Conservation (phyloP, 2,329 filamentous ascomycete genomes). For the Thelonectria olida region DNA sequence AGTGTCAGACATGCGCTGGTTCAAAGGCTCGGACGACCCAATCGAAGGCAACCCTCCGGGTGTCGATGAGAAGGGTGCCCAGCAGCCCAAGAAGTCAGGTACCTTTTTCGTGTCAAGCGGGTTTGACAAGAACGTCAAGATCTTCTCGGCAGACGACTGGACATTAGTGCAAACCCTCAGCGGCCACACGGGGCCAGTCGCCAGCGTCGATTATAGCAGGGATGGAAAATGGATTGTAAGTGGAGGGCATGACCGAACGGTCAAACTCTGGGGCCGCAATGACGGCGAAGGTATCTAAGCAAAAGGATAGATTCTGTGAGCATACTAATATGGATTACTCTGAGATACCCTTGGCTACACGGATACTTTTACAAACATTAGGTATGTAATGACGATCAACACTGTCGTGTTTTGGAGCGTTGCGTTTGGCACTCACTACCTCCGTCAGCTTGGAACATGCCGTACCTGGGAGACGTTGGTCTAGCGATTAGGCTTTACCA, state of each 20-base stretch:
- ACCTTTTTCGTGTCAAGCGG: slow-evolving; percentile 92
- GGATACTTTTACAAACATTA: slow-evolving; percentile 16
- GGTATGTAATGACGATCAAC: background rate
- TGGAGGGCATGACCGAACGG: slow-evolving; percentile 91
- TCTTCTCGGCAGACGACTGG: slow-evolving; percentile 98
- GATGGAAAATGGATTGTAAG: slow-evolving; percentile 94
- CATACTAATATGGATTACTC: slow-evolving; percentile 28
- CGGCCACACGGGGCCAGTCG: slow-evolving; percentile 91
- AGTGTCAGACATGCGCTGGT: slow-evolving; percentile 94
- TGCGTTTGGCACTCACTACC: too few species aligned
- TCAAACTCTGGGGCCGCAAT: slow-evolving; percentile 95
- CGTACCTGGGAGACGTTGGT: too few species aligned
- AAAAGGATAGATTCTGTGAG: slow-evolving; percentile 21
- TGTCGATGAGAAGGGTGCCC: slow-evolving; percentile 71
- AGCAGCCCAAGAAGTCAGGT: slow-evolving; percentile 82
- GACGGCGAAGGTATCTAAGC: slow-evolving; percentile 66
- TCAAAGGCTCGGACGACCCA: slow-evolving; percentile 84
- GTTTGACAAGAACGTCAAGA: slow-evolving; percentile 94
- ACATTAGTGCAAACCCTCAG: slow-evolving; percentile 85
- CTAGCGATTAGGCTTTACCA: too few species aligned
- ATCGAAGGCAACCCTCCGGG: slow-evolving; percentile 68
- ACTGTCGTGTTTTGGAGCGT: too few species aligned
- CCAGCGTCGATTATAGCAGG: slow-evolving; percentile 86
- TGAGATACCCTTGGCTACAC: slow-evolving; percentile 38
- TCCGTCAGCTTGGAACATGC: too few species aligned